Evolutionary conservation across 2,329 filamentous ascomycete genomes (phyloP).

Genomic region (Colletotrichum godetiae): DNA sequence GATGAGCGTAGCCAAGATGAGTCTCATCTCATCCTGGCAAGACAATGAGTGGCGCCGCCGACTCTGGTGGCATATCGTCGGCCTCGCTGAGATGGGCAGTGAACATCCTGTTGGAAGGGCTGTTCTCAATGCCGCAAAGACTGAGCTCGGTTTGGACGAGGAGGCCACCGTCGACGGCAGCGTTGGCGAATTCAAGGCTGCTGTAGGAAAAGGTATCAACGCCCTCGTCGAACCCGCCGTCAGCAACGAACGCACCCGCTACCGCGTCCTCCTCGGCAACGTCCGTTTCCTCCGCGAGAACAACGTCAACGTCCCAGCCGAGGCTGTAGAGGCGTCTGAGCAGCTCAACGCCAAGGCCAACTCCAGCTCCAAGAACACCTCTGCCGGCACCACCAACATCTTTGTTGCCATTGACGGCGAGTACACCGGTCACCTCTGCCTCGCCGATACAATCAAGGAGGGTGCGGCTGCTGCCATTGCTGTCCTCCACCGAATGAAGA

Average conservation of each 20-base stretch:
- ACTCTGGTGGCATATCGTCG: conserved; percentile 96
- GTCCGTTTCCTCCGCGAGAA: conserved; percentile 79
- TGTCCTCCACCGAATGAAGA: conserved; percentile 85
- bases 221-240: conserved; percentile 83
- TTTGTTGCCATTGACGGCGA: conserved; percentile 87
- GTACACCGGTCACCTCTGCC: conserved; percentile 85
- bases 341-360: conserved; percentile 62
- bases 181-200: conserved; percentile 85
- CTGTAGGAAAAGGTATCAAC: conserved; percentile 86
- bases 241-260: conserved; percentile 74
- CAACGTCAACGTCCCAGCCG: conserved; percentile 72
- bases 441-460: conserved; percentile 92
- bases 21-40: conserved; percentile 76
- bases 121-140: conserved; percentile 79
- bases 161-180: conserved; percentile 85
- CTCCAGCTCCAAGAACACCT: conserved; percentile 45
- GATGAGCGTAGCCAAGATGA: conserved; percentile 87
- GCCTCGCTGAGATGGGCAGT: conserved; percentile 93
- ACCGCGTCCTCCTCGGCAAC: conserved; percentile 87
- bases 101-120: conserved; percentile 97
- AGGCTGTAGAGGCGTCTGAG: conserved; percentile 73
- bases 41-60: conserved; percentile 74
- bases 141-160: conserved; percentile 76
- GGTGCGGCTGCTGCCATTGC: conserved; percentile 84
- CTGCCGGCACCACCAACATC: conserved; percentile 86